Evolutionary conservation across 176 grass and related monocot species (phyloP).

Genomic region (Luzula sylvatica): DNA sequence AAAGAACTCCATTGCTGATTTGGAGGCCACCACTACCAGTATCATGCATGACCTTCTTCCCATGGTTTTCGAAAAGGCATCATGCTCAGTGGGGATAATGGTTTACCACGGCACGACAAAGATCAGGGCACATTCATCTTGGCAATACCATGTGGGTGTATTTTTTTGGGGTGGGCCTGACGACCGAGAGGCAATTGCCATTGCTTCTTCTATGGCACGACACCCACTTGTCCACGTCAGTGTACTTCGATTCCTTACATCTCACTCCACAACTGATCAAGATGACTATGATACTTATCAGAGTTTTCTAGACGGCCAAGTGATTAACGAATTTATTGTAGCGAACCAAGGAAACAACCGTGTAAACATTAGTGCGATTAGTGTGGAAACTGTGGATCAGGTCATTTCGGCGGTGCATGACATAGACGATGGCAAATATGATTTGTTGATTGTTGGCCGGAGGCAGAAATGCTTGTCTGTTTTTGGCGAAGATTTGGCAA

Average conservation of each 20-base stretch:
- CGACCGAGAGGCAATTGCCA: conserved; percentile 32
- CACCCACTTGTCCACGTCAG: neutral
- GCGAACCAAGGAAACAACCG: conserved; percentile 11
- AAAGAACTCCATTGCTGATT: neutral
- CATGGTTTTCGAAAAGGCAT: conserved; percentile 11
- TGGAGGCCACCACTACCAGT: conserved; percentile 3
- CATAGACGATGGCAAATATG: neutral
- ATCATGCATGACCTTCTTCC: conserved; percentile 21
- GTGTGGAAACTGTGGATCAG: neutral
- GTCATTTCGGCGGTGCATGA: neutral
- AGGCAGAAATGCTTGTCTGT: neutral
- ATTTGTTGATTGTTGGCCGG: conserved; percentile 24
- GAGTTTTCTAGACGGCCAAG: conserved; percentile 5
- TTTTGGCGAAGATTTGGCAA: neutral
- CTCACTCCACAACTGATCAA: neutral
- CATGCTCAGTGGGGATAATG: conserved; percentile 25
- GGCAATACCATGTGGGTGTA: conserved; percentile 6
- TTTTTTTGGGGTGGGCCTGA: conserved; percentile 34
- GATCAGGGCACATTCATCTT: neutral
- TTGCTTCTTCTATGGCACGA: conserved; percentile 4
- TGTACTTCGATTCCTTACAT: conserved; percentile 5
- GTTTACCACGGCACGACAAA: conserved; percentile 7
- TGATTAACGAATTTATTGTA: conserved; percentile 10
- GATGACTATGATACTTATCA: neutral
- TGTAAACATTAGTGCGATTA: conserved; percentile 10